phyloP scores from a whole-genome alignment of 2,329 filamentous ascomycete species.

The Sclerotiophoma versabilis region DNA sequence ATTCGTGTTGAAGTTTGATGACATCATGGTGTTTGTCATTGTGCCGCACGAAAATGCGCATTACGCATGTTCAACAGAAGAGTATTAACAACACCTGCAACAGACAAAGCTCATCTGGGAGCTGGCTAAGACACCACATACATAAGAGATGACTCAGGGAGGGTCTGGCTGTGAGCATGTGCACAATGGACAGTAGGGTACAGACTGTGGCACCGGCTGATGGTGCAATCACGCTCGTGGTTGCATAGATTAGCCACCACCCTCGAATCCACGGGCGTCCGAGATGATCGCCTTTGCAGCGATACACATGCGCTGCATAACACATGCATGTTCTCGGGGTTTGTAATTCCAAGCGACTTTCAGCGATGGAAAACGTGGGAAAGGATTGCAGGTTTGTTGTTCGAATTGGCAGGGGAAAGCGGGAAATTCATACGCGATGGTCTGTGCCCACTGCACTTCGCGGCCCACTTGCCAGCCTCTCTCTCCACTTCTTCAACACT shows the following conservation, averaged over 20 bases:
- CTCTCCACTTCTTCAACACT: slow-evolving; percentile 6
- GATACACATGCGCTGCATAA: slow-evolving; percentile 2
- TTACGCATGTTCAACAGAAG: background rate
- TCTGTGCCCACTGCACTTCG: background rate
- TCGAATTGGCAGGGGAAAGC: background rate
- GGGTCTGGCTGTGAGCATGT: background rate
- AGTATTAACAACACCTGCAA: background rate
- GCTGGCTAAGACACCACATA: too few species aligned
- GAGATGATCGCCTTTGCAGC: slow-evolving; percentile 4
- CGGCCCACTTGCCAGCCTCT: slow-evolving; percentile 8
- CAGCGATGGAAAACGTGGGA: slow-evolving; percentile 1
- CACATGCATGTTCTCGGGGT: slow-evolving; percentile 8
- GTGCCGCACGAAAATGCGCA: background rate
- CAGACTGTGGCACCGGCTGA: background rate
- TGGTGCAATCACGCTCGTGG: slow-evolving; percentile 3
- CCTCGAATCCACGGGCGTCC: background rate
- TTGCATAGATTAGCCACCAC: background rate
- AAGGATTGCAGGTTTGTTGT: slow-evolving; percentile 7
- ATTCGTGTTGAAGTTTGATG: background rate
- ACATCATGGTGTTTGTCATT: background rate
- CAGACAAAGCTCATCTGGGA: too few species aligned
- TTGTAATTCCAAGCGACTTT: slow-evolving; percentile 1
- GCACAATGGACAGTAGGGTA: background rate
- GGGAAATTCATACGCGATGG: too few species aligned
- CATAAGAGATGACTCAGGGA: too few species aligned